These are phyloP conservation scores for Leccinum fibrillosum DNA, from an alignment of 768 basidiomycete species.

Conservation along the genomic window DNA sequence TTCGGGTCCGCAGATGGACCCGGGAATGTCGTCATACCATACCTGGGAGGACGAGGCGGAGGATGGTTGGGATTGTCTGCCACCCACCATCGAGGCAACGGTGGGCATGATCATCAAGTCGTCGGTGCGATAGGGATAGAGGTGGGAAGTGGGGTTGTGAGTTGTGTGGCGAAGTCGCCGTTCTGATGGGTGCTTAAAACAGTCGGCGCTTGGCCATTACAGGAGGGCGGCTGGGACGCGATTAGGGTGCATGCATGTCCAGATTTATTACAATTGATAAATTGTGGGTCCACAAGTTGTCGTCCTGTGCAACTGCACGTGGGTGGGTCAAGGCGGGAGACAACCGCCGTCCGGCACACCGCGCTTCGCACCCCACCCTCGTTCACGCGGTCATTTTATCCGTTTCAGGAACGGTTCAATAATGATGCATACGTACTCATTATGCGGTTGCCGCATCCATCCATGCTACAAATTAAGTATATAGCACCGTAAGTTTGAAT, in stretches of 20 bases:
- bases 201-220: constrained; percentile 29
- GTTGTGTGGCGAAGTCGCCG: constrained; percentile 6
- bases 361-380: not conserved
- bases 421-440: constrained; percentile 12
- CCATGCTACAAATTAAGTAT: constrained; percentile 24
- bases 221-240: constrained; percentile 8
- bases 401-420: constrained; percentile 5
- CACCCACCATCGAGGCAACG: constrained; percentile 10
- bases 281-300: constrained; percentile 12
- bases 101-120: constrained; percentile 16
- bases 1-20: constrained; percentile 58
- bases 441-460: not conserved
- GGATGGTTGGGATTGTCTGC: constrained; percentile 13
- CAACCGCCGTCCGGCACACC: constrained; percentile 13
- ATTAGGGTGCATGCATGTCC: constrained; percentile 22
- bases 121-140: constrained; percentile 1
- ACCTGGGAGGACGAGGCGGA: constrained; percentile 37
- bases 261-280: constrained; percentile 18
- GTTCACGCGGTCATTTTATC: constrained; percentile 29
- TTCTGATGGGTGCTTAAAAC: constrained; percentile 23
- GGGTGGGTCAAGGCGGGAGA: constrained; percentile 12
- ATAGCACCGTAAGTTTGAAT: not conserved
- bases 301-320: constrained; percentile 28
- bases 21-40: constrained; percentile 59
- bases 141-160: not conserved